Evolutionary conservation across 2,329 filamentous ascomycete genomes (phyloP).

Genomic region (Pseudogymnoascus sp.): DNA sequence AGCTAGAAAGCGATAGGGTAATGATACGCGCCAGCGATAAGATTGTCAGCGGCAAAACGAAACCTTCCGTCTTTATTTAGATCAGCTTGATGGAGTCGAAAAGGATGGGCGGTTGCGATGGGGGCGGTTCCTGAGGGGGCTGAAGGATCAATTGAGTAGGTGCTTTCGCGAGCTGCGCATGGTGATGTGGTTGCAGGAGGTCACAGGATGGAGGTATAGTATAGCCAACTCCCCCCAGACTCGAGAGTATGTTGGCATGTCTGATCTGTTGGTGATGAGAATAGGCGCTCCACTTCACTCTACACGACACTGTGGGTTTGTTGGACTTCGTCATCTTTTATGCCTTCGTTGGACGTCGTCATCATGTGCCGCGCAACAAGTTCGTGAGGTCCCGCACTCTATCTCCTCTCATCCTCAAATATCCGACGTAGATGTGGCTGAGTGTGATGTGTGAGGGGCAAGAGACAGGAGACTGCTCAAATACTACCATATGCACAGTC

Average conservation of each 20-base stretch:
- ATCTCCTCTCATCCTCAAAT: not conserved
- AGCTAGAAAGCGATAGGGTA: not conserved
- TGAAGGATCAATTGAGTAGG: not conserved
- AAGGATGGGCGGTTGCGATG: not conserved
- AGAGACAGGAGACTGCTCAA: not conserved
- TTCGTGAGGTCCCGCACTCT: not conserved
- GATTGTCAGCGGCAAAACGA: not conserved
- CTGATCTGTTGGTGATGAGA: not conserved
- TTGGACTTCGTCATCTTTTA: not conserved
- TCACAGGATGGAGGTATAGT: not conserved
- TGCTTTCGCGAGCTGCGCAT: not conserved
- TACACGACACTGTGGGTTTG: not conserved
- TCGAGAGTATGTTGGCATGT: not conserved
- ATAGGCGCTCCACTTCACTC: not conserved
- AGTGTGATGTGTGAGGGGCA: not conserved
- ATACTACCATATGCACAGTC: slow-evolving; percentile 2
- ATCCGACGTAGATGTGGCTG: not conserved
- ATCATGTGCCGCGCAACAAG: not conserved
- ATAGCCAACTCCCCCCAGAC: not conserved
- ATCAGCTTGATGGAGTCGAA: not conserved
- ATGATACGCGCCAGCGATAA: not conserved
- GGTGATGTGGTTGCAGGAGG: not conserved
- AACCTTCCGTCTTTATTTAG: not conserved
- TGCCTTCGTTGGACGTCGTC: not conserved
- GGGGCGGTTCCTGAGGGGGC: not conserved